A percentile compares a stretch with the other conserved stretches of the same genome.
phyloP scores from a whole-genome alignment of 2,329 filamentous ascomycete genomes.

The Sporothrix humicola region DNA sequence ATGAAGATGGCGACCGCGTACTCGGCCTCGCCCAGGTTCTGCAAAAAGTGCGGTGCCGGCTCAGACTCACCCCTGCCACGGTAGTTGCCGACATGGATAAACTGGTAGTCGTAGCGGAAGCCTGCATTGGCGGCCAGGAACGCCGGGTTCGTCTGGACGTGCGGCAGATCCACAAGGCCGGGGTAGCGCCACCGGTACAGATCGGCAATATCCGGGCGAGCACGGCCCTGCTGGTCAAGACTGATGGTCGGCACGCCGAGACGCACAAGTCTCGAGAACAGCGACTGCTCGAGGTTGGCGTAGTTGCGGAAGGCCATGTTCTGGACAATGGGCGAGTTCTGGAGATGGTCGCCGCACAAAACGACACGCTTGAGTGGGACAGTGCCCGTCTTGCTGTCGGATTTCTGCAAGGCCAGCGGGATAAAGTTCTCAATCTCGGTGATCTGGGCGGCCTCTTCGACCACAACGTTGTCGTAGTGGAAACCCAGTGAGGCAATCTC shows the following conservation, averaged over 20 bases:
- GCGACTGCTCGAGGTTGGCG: constrained; percentile 92
- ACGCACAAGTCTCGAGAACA: constrained; percentile 89
- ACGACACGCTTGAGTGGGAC: constrained; percentile 85
- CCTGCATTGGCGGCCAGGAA: constrained; percentile 87
- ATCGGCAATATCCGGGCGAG: constrained; percentile 82
- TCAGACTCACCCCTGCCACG: constrained; percentile 87
- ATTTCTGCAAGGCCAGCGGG: constrained; percentile 87
- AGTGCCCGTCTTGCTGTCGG: constrained; percentile 73
- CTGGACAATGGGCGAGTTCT: constrained; percentile 95
- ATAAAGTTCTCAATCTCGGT: constrained; percentile 98
- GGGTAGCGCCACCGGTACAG: constrained; percentile 95
- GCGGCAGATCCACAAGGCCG: constrained; percentile 76
- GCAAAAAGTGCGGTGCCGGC: constrained; percentile 91
- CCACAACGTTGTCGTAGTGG: constrained; percentile 95
- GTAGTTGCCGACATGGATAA: constrained; percentile 93
- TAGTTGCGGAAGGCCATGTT: constrained; percentile 93
- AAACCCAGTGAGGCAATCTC: constrained; percentile 94
- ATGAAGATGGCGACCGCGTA: constrained; percentile 95
- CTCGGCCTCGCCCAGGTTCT: constrained; percentile 95
- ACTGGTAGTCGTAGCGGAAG: constrained; percentile 93
- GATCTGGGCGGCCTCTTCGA: constrained; percentile 98
- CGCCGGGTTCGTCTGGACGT: constrained; percentile 70
- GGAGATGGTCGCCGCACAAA: constrained; percentile 91
- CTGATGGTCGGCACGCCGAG: constrained; percentile 89
- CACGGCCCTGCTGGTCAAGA: constrained; percentile 91